Evolutionary conservation across 2,329 filamentous ascomycete species (phyloP).

Genomic region (Fusarium sp.): DNA sequence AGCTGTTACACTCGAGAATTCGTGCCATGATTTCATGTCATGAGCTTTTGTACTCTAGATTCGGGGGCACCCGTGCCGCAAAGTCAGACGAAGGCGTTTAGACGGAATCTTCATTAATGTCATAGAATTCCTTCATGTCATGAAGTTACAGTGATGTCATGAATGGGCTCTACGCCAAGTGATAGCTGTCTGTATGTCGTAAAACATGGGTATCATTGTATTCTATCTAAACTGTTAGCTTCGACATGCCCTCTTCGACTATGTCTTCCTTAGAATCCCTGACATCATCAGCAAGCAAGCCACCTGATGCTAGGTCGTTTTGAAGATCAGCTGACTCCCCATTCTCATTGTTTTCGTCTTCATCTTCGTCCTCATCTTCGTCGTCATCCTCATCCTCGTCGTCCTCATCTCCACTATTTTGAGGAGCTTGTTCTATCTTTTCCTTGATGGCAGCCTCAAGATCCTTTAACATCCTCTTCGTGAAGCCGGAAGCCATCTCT

Average conservation of each 20-base stretch:
- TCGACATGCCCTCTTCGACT: constrained; percentile 50
- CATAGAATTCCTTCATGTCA: constrained; percentile 34
- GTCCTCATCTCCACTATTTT: constrained; percentile 52
- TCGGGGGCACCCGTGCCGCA: constrained; percentile 47
- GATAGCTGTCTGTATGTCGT: not conserved
- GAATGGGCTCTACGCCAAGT: not conserved
- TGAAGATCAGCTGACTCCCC: constrained; percentile 35
- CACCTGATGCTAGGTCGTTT: constrained; percentile 36
- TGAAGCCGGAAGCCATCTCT: constrained; percentile 94
- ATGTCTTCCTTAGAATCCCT: constrained; percentile 28
- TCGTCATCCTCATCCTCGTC: constrained; percentile 52
- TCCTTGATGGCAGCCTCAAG: constrained; percentile 90
- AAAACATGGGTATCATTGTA: constrained; percentile 38
- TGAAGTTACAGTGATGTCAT: not conserved
- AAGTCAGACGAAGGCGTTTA: constrained; percentile 42
- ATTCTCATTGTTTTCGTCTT: constrained; percentile 48
- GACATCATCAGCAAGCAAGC: constrained; percentile 43
- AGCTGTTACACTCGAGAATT: constrained; percentile 52
- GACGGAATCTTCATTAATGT: constrained; percentile 45
- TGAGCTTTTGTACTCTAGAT: constrained; percentile 59
- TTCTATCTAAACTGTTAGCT: constrained; percentile 47
- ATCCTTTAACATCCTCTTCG: constrained; percentile 96
- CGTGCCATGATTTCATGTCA: constrained; percentile 51
- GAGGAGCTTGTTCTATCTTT: constrained; percentile 68
- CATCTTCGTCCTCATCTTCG: constrained; percentile 51